Evolutionary conservation across 169 alveolate species (phyloP), one percentile per base, ranked within the genome.

Genomic region (Toxoplasma gondii): DNA sequence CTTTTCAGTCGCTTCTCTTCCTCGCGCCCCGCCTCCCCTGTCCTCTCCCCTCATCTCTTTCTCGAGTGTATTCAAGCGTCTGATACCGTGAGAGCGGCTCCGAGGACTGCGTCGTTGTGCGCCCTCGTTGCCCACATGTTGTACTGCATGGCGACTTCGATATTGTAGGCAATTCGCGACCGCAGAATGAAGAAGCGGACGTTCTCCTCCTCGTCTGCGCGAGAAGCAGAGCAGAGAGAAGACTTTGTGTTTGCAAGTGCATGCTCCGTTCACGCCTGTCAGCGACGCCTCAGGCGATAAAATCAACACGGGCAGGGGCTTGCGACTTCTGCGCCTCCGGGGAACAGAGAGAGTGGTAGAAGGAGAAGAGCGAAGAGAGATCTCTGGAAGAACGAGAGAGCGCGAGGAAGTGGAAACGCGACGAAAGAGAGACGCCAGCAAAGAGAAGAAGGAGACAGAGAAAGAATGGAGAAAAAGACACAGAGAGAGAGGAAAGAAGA

Each of bases 51-150:
- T n/a, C n/a, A n/a, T n/a, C n/a, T n/a, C n/a, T n/a, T n/a, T n/a
- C n/a, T n/a, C n/a, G n/a, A n/a, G n/a, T n/a, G n/a, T n/a, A n/a
- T 49, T 49, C 58, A 4, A 49, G 22, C 12, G 58, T 12, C 12
- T 12, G 27, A 31, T 44, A 74, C 84, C 53, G 12, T 19, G 34
- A 27, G 41, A 12, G 90, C 64, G 12, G 53, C 10, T 0, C 64
- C 41, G n/a, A 82, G 90, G 1, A 41, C 29, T 24, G 64, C 90
- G 69, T 82, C 90, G 90, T 82, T 82, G 64, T 82, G 64, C 0
- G 90, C 38, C 41, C 90, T 64, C 58, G 90, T 82, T 4, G 90
- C 90, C 90, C 90, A 82, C 90, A 82, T 82, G 41, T 41, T 82
- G 67, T 41, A 43, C 64, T 82, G 27, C 90, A 82, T 82, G 29